Percentiles rank a stretch among this genome's conserved stretches.
Evolutionary conservation across 2,329 filamentous ascomycete species (phyloP).

Genomic region (Cryphonectria radicalis): DNA sequence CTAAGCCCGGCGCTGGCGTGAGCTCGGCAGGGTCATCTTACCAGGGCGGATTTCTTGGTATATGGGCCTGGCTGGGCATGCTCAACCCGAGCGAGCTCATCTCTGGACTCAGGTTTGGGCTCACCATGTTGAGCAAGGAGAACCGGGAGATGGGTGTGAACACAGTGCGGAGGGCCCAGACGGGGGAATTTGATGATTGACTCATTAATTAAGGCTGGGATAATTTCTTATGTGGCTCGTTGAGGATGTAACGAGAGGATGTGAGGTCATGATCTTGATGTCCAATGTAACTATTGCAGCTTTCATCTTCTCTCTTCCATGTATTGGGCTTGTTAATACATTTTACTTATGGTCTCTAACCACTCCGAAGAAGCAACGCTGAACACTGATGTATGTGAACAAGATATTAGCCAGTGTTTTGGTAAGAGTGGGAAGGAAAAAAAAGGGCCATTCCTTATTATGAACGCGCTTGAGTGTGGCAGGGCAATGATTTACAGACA

Average conservation of each 20-base stretch:
- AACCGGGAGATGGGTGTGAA: conserved; percentile 23
- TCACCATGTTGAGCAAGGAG: conserved; percentile 27
- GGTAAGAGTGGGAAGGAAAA: too few species aligned
- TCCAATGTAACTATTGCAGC: neutral
- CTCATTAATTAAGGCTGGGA: neutral
- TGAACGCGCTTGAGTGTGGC: too few species aligned
- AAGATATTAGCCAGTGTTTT: too few species aligned
- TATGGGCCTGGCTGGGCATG: conserved; percentile 33
- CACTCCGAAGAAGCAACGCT: too few species aligned
- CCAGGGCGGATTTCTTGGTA: conserved; percentile 32
- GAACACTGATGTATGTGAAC: too few species aligned
- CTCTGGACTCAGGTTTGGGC: conserved; percentile 23
- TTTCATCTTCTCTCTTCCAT: too few species aligned
- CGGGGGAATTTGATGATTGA: conserved; percentile 19
- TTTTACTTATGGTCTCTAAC: too few species aligned
- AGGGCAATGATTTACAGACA: too few species aligned
- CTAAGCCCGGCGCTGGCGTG: conserved; percentile 13
- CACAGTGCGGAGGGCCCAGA: conserved; percentile 23
- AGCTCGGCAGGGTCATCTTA: conserved; percentile 31
- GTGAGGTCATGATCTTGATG: neutral
- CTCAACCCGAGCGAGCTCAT: conserved; percentile 33
- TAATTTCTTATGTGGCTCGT: neutral
- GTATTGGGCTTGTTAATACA: too few species aligned
- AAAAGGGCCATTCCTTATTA: too few species aligned
- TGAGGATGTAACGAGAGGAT: neutral